A percentile compares a stretch with the other conserved stretches of the same genome.
Conservation (phyloP, 257 asterid species). For the Solanum boliviense region DNA sequence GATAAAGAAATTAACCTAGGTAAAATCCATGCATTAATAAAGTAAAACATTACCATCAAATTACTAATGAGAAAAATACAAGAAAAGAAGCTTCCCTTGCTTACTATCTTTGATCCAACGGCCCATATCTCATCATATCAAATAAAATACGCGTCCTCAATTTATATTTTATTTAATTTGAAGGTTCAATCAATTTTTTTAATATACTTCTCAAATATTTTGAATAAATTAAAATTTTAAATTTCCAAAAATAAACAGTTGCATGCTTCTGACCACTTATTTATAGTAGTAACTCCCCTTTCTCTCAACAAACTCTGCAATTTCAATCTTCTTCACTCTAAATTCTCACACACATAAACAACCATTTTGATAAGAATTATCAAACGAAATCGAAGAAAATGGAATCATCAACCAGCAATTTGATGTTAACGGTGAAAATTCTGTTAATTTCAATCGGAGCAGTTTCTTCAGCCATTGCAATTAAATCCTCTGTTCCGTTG, state of each 20-base stretch:
- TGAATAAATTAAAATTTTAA: no score
- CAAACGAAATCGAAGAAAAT: background rate
- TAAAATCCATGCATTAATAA: background rate
- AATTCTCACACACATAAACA: conserved; percentile 6
- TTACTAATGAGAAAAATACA: no score
- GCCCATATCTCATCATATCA: no score
- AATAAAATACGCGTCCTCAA: no score
- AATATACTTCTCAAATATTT: no score
- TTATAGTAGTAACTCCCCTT: background rate
- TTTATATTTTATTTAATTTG: no score
- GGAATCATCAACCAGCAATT: conserved; percentile 8
- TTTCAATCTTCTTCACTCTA: background rate
- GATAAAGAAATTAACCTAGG: no score
- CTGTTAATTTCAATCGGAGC: conserved; percentile 42
- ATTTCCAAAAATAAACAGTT: no score
- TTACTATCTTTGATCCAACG: no score
- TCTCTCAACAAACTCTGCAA: background rate
- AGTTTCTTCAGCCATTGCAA: conserved; percentile 28
- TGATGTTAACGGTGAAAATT: conserved; percentile 33
- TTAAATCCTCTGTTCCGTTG: conserved; percentile 27
- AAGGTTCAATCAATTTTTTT: no score
- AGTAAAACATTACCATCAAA: no score
- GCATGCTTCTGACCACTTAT: background rate
- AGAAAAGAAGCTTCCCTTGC: no score
- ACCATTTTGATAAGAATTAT: background rate